phyloP scores from a whole-genome alignment of 208 protist species.

The Spongospora subterranea region DNA sequence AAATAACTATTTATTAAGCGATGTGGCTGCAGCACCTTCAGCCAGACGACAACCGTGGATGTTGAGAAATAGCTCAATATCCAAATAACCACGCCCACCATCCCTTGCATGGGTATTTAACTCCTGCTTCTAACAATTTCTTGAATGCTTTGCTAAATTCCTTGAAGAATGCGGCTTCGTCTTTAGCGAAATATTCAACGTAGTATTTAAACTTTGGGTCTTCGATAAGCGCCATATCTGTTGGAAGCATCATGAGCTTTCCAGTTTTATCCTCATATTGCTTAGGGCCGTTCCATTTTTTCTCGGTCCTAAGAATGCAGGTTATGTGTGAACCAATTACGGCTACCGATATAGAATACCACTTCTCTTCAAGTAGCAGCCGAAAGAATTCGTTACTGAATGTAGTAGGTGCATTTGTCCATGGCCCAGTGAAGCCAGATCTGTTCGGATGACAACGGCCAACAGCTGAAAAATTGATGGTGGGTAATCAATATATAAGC shows the following conservation, averaged over 20 bases:
- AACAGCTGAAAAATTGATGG: not conserved
- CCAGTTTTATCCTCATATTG: constrained; percentile 66
- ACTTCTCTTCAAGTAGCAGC: constrained; percentile 60
- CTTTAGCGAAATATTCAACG: constrained; percentile 85
- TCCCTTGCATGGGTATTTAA: constrained; percentile 48
- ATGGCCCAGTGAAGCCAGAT: constrained; percentile 81
- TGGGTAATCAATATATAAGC: not conserved
- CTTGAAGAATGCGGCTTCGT: constrained; percentile 84
- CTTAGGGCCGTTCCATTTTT: constrained; percentile 72
- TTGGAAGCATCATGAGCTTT: constrained; percentile 89
- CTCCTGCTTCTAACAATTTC: constrained; percentile 57
- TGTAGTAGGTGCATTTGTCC: constrained; percentile 85
- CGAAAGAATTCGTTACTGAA: constrained; percentile 83
- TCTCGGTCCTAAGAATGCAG: constrained; percentile 74
- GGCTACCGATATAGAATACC: not conserved
- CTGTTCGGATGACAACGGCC: constrained; percentile 14
- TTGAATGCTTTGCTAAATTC: constrained; percentile 80
- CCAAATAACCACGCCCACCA: constrained; percentile 2
- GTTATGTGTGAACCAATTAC: not conserved
- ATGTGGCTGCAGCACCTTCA: too few species aligned
- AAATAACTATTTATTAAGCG: too few species aligned
- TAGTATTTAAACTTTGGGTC: constrained; percentile 84
- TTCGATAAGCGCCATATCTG: constrained; percentile 83
- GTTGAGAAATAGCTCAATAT: not conserved
- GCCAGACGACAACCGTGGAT: too few species aligned